phyloP scores from a whole-genome alignment of 164 flowering plant genomes.

The Stephania cephalantha region DNA sequence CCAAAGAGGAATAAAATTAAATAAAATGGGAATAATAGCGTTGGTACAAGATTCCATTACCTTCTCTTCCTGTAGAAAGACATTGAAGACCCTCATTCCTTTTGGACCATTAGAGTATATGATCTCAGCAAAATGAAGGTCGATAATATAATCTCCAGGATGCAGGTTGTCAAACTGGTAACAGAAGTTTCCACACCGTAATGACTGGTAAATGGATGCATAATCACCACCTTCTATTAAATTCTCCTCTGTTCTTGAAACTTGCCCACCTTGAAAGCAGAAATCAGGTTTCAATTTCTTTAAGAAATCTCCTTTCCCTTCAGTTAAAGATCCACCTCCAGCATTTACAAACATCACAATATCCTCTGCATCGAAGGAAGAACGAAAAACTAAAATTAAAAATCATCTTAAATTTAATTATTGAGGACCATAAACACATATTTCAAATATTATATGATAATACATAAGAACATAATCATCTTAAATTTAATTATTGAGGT shows the following conservation, averaged over 20 bases:
- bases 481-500: background rate
- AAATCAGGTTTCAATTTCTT: slow-evolving; percentile 30
- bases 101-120: slow-evolving; percentile 66
- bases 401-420: background rate
- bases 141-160: slow-evolving; percentile 62
- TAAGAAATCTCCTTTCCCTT: slow-evolving; percentile 19
- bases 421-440: background rate
- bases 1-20: background rate
- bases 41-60: slow-evolving; percentile 25
- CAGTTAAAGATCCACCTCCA: slow-evolving; percentile 38
- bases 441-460: background rate
- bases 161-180: slow-evolving; percentile 44
- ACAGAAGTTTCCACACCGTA: slow-evolving; percentile 56
- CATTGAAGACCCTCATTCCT: slow-evolving; percentile 79
- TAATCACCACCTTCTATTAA: slow-evolving; percentile 48
- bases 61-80: slow-evolving; percentile 74
- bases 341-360: slow-evolving; percentile 60
- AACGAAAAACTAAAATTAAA: background rate
- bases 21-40: background rate
- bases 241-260: slow-evolving; percentile 50
- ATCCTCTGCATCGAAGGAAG: slow-evolving; percentile 36
- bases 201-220: slow-evolving; percentile 58
- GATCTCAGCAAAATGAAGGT: slow-evolving; percentile 82
- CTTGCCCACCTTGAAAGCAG: slow-evolving; percentile 59
- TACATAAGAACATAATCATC: background rate